phyloP scores from a whole-genome alignment of 768 basidiomycete species.

The Phanerochaete sordida region DNA sequence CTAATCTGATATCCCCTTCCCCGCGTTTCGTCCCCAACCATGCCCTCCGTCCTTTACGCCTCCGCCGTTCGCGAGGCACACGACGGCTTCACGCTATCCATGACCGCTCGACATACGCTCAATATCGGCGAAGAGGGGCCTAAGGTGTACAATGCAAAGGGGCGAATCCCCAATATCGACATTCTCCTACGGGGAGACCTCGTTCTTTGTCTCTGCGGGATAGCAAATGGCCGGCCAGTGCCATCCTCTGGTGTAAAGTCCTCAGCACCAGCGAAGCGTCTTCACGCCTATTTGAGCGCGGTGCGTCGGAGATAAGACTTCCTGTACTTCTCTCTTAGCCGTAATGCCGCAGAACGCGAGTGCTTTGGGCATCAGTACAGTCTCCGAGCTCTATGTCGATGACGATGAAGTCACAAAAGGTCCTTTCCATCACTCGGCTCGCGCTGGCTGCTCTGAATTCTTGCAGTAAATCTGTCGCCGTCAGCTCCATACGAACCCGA shows the following conservation, averaged over 20 bases:
- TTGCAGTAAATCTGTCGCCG: constrained; percentile 1
- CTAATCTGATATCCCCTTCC: not conserved
- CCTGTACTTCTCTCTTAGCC: constrained; percentile 5
- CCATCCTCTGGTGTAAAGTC: constrained; percentile 35
- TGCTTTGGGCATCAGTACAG: constrained; percentile 51
- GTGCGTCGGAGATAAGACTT: constrained; percentile 28
- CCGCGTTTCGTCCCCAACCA: constrained; percentile 7
- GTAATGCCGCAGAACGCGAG: constrained; percentile 51
- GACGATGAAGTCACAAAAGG: constrained; percentile 41
- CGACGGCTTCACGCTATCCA: constrained; percentile 39
- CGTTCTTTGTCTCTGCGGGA: constrained; percentile 51
- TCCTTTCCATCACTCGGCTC: constrained; percentile 21
- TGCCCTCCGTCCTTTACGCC: constrained; percentile 21
- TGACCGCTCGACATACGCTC: constrained; percentile 44
- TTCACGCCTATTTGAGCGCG: constrained; percentile 47
- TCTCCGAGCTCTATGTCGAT: constrained; percentile 53
- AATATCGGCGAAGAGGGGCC: constrained; percentile 26
- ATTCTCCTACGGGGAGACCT: constrained; percentile 49
- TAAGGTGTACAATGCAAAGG: constrained; percentile 27
- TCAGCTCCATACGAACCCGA: not conserved
- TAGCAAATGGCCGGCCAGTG: constrained; percentile 41
- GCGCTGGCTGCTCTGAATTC: not conserved
- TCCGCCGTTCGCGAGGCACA: constrained; percentile 40
- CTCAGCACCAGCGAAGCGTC: constrained; percentile 49
- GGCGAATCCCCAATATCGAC: constrained; percentile 39